Percentiles rank a stretch among this genome's conserved stretches.
Evolutionary conservation across 2,329 filamentous ascomycete species (phyloP).

Genomic region (Diplodia corticola): DNA sequence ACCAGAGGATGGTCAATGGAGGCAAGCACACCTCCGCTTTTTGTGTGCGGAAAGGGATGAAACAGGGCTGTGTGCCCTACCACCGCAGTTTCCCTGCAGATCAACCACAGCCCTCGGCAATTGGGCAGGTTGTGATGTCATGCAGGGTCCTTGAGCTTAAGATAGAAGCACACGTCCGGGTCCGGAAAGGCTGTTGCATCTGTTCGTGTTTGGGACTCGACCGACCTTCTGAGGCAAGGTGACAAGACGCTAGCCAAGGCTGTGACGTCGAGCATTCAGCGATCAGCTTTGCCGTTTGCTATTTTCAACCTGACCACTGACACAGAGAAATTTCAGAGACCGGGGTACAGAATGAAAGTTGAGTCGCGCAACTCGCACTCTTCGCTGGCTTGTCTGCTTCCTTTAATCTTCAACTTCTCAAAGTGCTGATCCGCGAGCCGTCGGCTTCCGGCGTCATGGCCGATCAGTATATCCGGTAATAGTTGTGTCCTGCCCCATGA

Average conservation of each 20-base stretch:
- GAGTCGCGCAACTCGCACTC: too few species aligned
- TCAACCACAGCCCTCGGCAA: background rate
- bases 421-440: background rate
- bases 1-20: background rate
- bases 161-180: background rate
- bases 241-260: too few species aligned
- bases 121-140: background rate
- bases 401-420: too few species aligned
- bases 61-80: conserved; percentile 10
- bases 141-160: background rate
- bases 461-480: background rate
- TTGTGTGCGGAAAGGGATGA: background rate
- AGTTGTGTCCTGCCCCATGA: background rate
- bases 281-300: background rate
- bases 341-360: background rate
- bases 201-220: background rate
- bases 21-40: background rate
- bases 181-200: background rate
- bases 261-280: too few species aligned
- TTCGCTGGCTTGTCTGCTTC: background rate
- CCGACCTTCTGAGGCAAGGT: background rate
- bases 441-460: background rate
- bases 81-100: background rate
- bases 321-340: background rate
- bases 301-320: too few species aligned